Percentiles rank a stretch among this genome's conserved stretches.
Conservation (phyloP, 2,329 filamentous ascomycete species). For the Leptodontidium sp. region DNA sequence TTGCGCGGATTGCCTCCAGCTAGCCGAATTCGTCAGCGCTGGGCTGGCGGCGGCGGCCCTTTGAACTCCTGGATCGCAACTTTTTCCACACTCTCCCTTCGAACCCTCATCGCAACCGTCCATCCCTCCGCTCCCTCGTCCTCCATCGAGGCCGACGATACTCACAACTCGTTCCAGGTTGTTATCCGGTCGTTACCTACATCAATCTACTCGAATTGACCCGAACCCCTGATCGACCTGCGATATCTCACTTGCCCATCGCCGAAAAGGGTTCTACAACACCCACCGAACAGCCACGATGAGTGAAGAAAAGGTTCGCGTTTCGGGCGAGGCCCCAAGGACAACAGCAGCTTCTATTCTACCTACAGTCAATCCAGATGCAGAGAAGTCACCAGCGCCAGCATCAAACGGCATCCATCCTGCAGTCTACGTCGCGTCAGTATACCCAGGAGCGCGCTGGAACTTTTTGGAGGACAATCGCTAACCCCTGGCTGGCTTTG, state of each 20-base stretch:
- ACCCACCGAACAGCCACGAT: constrained; percentile 53
- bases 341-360: constrained; percentile 67
- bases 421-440: constrained; percentile 78
- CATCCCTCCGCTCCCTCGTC: constrained; percentile 4
- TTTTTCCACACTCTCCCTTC: constrained; percentile 12
- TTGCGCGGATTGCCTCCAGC: background rate
- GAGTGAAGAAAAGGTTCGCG: constrained; percentile 83
- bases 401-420: constrained; percentile 59
- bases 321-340: constrained; percentile 79
- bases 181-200: constrained; percentile 32
- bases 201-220: constrained; percentile 6
- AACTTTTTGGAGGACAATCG: constrained; percentile 17
- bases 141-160: constrained; percentile 24
- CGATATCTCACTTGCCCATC: constrained; percentile 25
- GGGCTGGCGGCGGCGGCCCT: background rate
- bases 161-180: constrained; percentile 3
- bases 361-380: constrained; percentile 75
- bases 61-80: background rate
- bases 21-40: constrained; percentile 5
- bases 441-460: constrained; percentile 32
- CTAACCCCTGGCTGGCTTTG: constrained; percentile 27
- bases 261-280: constrained; percentile 16
- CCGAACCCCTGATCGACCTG: constrained; percentile 34
- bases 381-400: constrained; percentile 72
- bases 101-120: constrained; percentile 2